phyloP scores from a whole-genome alignment of 2,329 filamentous ascomycete species.

The Phaeosphaeriaceae sp. region DNA sequence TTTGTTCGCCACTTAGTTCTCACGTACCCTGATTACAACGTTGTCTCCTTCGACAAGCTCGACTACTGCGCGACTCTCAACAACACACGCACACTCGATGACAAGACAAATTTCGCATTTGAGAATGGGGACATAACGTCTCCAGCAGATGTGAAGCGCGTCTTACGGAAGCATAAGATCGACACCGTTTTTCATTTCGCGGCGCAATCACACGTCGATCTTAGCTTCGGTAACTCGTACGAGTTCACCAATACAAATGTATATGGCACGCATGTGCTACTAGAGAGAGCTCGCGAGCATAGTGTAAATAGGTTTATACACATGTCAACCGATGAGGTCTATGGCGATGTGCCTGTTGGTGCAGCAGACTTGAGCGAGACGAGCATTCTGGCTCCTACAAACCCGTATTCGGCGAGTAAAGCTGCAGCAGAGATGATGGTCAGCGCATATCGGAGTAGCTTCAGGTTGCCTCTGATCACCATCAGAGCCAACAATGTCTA shows the following conservation, averaged over 20 bases:
- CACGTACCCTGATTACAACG: conserved; percentile 78
- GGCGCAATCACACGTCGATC: conserved; percentile 82
- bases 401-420: conserved; percentile 82
- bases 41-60: conserved; percentile 83
- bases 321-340: conserved; percentile 85
- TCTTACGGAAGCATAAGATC: conserved; percentile 72
- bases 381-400: conserved; percentile 78
- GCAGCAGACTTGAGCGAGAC: conserved; percentile 75
- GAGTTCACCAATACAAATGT: conserved; percentile 83
- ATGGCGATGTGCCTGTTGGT: conserved; percentile 77
- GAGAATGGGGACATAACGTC: conserved; percentile 81
- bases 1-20: conserved; percentile 77
- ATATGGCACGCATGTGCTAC: conserved; percentile 80
- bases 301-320: conserved; percentile 77
- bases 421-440: conserved; percentile 85
- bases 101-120: conserved; percentile 75
- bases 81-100: conserved; percentile 74
- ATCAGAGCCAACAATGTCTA: conserved; percentile 86
- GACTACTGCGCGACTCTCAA: conserved; percentile 83
- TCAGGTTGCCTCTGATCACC: conserved; percentile 79
- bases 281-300: conserved; percentile 77
- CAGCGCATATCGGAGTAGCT: conserved; percentile 84
- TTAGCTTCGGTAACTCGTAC: conserved; percentile 83
- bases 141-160: conserved; percentile 71
- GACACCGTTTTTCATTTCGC: conserved; percentile 86